Conservation (phyloP, 345 rosid genomes). For the Psidium guajava region DNA sequence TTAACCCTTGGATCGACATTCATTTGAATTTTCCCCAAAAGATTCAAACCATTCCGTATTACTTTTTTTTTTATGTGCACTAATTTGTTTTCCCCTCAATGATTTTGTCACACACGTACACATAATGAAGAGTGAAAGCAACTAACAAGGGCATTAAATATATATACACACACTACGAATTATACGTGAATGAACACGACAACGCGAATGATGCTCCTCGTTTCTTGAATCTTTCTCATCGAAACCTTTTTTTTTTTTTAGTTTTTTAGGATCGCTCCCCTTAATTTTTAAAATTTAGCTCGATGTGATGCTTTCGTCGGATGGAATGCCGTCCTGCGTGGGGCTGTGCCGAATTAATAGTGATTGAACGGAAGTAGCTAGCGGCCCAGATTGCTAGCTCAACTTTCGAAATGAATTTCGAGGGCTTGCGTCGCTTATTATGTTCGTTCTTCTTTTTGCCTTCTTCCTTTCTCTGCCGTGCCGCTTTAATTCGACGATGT, state of each 20-base stretch:
- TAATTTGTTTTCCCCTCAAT: too few relatives aligned
- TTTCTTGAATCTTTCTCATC: accelerated
- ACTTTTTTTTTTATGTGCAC: too few relatives aligned
- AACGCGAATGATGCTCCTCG: too few relatives aligned
- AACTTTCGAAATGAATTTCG: neutral
- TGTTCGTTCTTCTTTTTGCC: neutral
- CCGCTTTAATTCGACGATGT: neutral
- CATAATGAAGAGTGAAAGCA: neutral
- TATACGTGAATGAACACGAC: neutral
- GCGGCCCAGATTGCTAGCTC: neutral
- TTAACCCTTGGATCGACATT: too few relatives aligned
- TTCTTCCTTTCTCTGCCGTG: neutral
- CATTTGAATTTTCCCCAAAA: too few relatives aligned
- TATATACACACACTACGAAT: neutral
- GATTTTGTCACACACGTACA: too few relatives aligned
- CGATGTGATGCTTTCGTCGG: neutral
- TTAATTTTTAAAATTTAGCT: neutral
- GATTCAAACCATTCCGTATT: too few relatives aligned
- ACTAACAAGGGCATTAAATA: neutral
- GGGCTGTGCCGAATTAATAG: neutral
- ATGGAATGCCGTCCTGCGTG: neutral
- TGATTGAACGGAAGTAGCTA: neutral
- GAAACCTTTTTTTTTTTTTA: neutral
- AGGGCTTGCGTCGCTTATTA: neutral
- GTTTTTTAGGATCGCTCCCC: accelerated